Conservation (phyloP, 148 eudicot species). For the Cornus florida region DNA sequence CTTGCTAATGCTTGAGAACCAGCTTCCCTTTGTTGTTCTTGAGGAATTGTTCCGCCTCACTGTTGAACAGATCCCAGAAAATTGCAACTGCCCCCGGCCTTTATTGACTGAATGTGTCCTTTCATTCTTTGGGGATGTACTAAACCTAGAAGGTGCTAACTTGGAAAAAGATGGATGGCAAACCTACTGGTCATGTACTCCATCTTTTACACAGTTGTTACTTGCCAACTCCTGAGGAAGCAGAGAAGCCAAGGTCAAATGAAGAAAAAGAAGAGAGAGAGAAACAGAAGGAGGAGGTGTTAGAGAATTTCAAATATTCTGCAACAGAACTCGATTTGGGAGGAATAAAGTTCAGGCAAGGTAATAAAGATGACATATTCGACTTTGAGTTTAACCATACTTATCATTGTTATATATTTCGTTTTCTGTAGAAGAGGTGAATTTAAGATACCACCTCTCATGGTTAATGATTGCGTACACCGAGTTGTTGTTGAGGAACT, state of each 20-base stretch:
- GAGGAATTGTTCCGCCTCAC: background rate
- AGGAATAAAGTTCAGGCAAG: background rate
- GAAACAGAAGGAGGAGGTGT: no score
- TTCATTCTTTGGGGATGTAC: background rate
- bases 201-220: background rate
- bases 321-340: background rate
- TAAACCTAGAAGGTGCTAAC: no score
- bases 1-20: slow-evolving; percentile 9
- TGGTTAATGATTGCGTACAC: background rate
- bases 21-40: slow-evolving; percentile 2
- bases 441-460: background rate
- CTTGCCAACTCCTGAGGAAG: no score
- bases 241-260: no score
- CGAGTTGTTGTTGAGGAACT: background rate
- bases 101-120: background rate
- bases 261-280: no score
- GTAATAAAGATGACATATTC: background rate
- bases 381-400: background rate
- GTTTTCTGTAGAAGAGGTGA: no score
- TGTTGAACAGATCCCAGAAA: no score
- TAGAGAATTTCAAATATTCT: background rate
- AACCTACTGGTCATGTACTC: background rate
- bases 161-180: no score
- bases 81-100: no score
- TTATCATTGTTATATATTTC: background rate